A percentile compares a stretch with the other conserved stretches of the same genome.
These are phyloP conservation scores for Mycocentrospora acerina DNA, from an alignment of 2,329 filamentous ascomycete genomes.

Conservation along the genomic window DNA sequence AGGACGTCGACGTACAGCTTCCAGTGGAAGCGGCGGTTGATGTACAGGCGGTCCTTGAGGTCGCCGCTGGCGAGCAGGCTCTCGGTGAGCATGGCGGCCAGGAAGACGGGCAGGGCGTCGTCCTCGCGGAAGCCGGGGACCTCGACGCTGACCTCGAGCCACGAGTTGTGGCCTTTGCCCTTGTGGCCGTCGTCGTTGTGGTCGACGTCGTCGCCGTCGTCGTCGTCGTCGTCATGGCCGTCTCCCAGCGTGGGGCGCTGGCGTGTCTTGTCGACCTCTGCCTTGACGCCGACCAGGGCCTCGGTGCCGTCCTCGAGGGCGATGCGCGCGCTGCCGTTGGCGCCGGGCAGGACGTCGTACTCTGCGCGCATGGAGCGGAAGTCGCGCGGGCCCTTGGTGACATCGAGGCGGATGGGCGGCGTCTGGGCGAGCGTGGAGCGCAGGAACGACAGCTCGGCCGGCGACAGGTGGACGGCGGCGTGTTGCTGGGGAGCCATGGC, in stretches of 20 bases:
- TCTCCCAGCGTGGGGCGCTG: slow-evolving; percentile 26
- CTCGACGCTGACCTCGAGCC: slow-evolving; percentile 90
- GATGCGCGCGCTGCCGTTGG: slow-evolving; percentile 90
- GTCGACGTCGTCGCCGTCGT: slow-evolving; percentile 46
- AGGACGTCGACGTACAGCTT: slow-evolving; percentile 91
- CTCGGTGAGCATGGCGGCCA: slow-evolving; percentile 86
- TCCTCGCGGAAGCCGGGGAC: slow-evolving; percentile 90
- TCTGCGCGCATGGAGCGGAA: slow-evolving; percentile 91
- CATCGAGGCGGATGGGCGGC: slow-evolving; percentile 85
- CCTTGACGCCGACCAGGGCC: slow-evolving; percentile 93
- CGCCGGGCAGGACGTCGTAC: slow-evolving; percentile 81
- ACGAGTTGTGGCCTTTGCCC: slow-evolving; percentile 60
- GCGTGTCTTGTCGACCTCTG: slow-evolving; percentile 79
- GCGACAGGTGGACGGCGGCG: slow-evolving; percentile 75
- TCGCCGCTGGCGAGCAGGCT: slow-evolving; percentile 73
- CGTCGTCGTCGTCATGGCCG: slow-evolving; percentile 29
- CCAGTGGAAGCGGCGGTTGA: slow-evolving; percentile 94
- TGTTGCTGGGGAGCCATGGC: slow-evolving; percentile 37
- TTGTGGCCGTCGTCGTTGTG: slow-evolving; percentile 27
- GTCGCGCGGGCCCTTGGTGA: slow-evolving; percentile 62
- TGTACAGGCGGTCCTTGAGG: slow-evolving; percentile 70
- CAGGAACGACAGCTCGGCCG: slow-evolving; percentile 94
- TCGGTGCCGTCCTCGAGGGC: slow-evolving; percentile 95
- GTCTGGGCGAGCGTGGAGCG: slow-evolving; percentile 79
- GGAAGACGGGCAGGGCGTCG: slow-evolving; percentile 82